Evolutionary conservation across 768 basidiomycete species (phyloP).

Genomic region (Calvatia gigantea): DNA sequence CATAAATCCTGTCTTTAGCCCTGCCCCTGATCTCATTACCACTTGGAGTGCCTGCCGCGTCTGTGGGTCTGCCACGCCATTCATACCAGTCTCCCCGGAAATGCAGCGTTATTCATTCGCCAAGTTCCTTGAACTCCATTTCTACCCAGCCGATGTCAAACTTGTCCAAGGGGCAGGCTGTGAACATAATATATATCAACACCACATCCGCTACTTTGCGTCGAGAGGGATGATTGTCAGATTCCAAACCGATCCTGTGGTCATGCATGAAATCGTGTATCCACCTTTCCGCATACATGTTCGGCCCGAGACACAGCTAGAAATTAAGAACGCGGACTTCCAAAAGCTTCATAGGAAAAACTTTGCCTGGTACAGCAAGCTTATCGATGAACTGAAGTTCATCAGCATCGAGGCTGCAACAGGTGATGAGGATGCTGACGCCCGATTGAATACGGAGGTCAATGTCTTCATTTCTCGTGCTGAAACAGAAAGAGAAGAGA

Average conservation of each 20-base stretch:
- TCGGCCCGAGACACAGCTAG: conserved; percentile 81
- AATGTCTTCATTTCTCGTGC: conserved; percentile 68
- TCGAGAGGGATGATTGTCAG: conserved; percentile 80
- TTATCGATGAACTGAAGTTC: conserved; percentile 72
- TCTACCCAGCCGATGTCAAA: conserved; percentile 86
- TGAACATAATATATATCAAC: conserved; percentile 89
- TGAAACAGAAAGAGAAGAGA: conserved; percentile 71
- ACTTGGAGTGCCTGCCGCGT: conserved; percentile 89
- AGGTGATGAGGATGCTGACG: conserved; percentile 72
- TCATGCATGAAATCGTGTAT: conserved; percentile 82
- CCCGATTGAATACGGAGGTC: conserved; percentile 56
- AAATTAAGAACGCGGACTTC: conserved; percentile 92
- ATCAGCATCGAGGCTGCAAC: conserved; percentile 78
- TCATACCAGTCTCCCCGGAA: conserved; percentile 86
- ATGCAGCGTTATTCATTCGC: conserved; percentile 94
- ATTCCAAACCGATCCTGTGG: conserved; percentile 82
- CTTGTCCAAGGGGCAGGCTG: conserved; percentile 88
- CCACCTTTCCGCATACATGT: conserved; percentile 87
- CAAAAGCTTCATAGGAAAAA: conserved; percentile 71
- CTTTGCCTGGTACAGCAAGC: conserved; percentile 66
- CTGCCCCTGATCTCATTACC: conserved; percentile 73
- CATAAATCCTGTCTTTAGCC: conserved; percentile 49
- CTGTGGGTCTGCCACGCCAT: conserved; percentile 77
- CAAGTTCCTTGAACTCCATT: conserved; percentile 93
- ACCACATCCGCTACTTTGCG: conserved; percentile 91